Evolutionary conservation across 495 filamentous ascomycete genomes (phyloP), one percentile per base, ranked within the genome.

Genomic region (Daldinia caldariorum): DNA sequence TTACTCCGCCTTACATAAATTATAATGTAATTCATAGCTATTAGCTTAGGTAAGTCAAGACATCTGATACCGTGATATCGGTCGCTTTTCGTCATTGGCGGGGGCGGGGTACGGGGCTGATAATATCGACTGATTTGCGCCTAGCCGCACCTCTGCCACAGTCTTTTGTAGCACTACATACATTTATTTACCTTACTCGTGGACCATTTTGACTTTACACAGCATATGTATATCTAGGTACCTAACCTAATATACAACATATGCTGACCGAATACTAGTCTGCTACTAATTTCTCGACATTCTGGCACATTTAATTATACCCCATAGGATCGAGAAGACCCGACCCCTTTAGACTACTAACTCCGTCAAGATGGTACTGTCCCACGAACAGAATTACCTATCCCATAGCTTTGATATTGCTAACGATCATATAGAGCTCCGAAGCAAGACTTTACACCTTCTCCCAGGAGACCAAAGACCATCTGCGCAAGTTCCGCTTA

Each of bases 381-480:
- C 31, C 39, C 20, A 49, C 39, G 18, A 6, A 37, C 10, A 13
- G 35, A 47, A 56, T 38, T 18, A 16, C 35, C 54, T 18, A 16
- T 26, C 54, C 12, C 26, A 9, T 18, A 20, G 26, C 20, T 31
- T 31, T 16, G 9, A 31, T 9, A 31, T 60, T 60, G 20, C 56
- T 62, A 39, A 73, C 45, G 8, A 54, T 31, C 3, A 4, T 45
- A 3, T 70, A 87, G 88, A 82, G 91, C 73, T 95, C 93, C 71
- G 94, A 97, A 83, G 86, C 92, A 58, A 86, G 95, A 63, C 86
- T 99, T 71, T 99, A 98, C 81, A 90, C 94, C 29, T 97, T 98
- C 87, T 94, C 92, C 35, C 84, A 89, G 49, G 92, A 94, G 79
- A 97, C 92, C 29, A 92, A 88, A 79, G 89, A 92, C 71, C 88